These are phyloP conservation scores for Penicillium lagena DNA, from an alignment of 495 filamentous ascomycete species.

Conservation along the genomic window DNA sequence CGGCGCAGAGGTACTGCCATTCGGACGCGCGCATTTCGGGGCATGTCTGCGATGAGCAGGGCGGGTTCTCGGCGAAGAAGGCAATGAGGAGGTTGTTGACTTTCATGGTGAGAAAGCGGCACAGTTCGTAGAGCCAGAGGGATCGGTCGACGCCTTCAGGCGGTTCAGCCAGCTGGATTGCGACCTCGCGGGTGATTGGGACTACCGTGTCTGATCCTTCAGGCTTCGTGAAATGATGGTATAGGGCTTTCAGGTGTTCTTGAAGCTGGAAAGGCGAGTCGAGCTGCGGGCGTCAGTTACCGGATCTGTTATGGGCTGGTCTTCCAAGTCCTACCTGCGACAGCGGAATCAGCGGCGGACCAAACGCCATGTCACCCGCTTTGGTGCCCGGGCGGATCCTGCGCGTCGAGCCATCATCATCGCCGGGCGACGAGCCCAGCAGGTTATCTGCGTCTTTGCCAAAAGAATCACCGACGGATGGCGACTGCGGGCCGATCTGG, in stretches of 20 bases:
- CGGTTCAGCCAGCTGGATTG: slow-evolving; percentile 65
- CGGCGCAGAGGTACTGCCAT: slow-evolving; percentile 98
- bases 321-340: slow-evolving; percentile 55
- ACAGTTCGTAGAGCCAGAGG: slow-evolving; percentile 96
- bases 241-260: slow-evolving; percentile 90
- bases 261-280: slow-evolving; percentile 98
- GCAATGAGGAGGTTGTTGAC: slow-evolving; percentile 86
- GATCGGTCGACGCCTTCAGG: slow-evolving; percentile 75
- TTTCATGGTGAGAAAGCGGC: slow-evolving; percentile 88
- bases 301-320: not conserved
- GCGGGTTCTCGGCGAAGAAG: slow-evolving; percentile 82
- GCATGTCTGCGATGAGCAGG: slow-evolving; percentile 81
- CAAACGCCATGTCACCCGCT: slow-evolving; percentile 82
- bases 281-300: slow-evolving; percentile 48
- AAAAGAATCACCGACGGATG: slow-evolving; percentile 51
- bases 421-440: slow-evolving; percentile 37
- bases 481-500: slow-evolving; percentile 80
- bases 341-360: slow-evolving; percentile 80
- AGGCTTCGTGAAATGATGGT: slow-evolving; percentile 69
- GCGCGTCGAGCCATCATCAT: slow-evolving; percentile 62
- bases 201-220: slow-evolving; percentile 46
- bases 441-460: slow-evolving; percentile 30
- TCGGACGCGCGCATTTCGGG: slow-evolving; percentile 97
- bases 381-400: slow-evolving; percentile 91
- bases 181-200: slow-evolving; percentile 68